phyloP scores from a whole-genome alignment of 768 basidiomycete genomes.

The Russula compacta region DNA sequence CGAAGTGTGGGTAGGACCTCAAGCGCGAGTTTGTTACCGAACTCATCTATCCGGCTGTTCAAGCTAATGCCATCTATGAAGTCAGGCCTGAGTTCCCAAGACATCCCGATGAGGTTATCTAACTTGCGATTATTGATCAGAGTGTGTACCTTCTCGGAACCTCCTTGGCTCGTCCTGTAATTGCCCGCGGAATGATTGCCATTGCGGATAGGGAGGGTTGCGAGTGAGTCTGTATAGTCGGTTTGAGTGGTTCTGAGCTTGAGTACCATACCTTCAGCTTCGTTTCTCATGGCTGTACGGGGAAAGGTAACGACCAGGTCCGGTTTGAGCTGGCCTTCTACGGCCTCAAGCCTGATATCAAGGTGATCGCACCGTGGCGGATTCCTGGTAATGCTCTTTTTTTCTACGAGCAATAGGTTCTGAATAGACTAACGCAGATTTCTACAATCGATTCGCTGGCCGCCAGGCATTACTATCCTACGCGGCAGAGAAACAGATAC shows the following conservation, averaged over 20 bases:
- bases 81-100: constrained; percentile 30
- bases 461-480: constrained; percentile 88
- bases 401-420: neutral
- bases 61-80: constrained; percentile 99
- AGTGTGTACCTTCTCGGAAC: constrained; percentile 97
- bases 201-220: constrained; percentile 85
- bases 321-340: constrained; percentile 99
- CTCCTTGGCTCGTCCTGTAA: constrained; percentile 95
- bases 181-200: constrained; percentile 97
- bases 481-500: constrained; percentile 81
- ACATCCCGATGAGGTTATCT: neutral
- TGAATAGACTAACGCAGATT: constrained; percentile 41
- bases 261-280: constrained; percentile 41
- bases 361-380: constrained; percentile 98
- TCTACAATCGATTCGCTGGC: constrained; percentile 96
- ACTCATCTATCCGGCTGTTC: constrained; percentile 95
- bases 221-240: constrained; percentile 55
- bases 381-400: constrained; percentile 54
- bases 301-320: constrained; percentile 99
- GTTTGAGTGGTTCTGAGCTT: neutral
- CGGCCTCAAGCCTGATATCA: constrained; percentile 96
- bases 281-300: constrained; percentile 97
- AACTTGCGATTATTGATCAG: constrained; percentile 29
- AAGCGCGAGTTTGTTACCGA: constrained; percentile 93
- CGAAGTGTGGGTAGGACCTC: constrained; percentile 53